These are phyloP conservation scores for Ceriops decandra DNA, from an alignment of 345 rosid genomes.

Conservation along the genomic window DNA sequence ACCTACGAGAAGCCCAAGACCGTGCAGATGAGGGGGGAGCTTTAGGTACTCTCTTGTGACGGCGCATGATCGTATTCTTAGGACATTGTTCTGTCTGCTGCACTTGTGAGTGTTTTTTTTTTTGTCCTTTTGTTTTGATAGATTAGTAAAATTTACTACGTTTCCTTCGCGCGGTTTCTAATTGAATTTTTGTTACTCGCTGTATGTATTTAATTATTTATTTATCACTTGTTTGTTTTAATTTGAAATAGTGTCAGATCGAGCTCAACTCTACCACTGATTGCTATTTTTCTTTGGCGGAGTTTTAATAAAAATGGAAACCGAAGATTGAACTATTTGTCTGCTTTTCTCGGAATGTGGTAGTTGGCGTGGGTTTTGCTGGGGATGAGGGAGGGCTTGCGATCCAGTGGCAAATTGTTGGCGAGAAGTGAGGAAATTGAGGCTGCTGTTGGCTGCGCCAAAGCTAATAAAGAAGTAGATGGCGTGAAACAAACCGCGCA, in stretches of 20 bases:
- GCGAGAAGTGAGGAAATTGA: constrained; percentile 24
- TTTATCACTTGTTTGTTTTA: too few species aligned
- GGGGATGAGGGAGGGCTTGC: constrained; percentile 40
- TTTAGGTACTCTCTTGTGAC: constrained; percentile 1
- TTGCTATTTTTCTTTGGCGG: too few species aligned
- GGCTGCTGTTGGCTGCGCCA: constrained; percentile 5
- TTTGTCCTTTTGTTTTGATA: background rate
- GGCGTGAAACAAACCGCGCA: constrained; percentile 10
- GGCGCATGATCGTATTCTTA: background rate
- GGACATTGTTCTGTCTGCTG: constrained; percentile 5
- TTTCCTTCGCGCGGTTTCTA: too few species aligned
- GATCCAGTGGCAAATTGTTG: constrained; percentile 26
- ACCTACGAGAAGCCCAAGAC: constrained; percentile 5
- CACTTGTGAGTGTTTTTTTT: constrained; percentile 3
- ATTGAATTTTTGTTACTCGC: too few species aligned
- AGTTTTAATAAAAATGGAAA: background rate
- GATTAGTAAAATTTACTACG: background rate
- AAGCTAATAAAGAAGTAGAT: constrained; percentile 15
- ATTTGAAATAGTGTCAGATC: too few species aligned
- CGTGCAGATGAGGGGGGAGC: constrained; percentile 1
- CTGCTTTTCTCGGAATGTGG: constrained; percentile 11
- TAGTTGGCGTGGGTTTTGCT: constrained; percentile 4
- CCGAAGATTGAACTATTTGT: background rate
- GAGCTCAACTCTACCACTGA: too few species aligned
- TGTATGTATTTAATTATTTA: too few species aligned